Conservation (phyloP, 768 basidiomycete species). For the Dioszegia aurantiaca region DNA sequence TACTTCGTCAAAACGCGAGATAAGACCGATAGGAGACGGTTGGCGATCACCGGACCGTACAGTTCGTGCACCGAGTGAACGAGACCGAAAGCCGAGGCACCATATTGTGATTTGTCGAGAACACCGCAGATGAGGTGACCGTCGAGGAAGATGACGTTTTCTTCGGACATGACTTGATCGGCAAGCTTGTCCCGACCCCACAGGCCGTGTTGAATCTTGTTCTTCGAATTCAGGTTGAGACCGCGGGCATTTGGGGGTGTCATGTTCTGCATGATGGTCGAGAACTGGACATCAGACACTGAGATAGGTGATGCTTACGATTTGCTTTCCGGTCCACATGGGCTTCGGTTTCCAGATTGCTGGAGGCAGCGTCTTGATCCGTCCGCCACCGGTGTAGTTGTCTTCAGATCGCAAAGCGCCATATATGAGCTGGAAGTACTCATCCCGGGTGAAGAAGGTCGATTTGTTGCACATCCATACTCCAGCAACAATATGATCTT, state of each 20-base stretch:
- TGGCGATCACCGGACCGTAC: conserved; percentile 84
- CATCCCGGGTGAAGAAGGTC: conserved; percentile 88
- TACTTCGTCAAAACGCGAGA: conserved; percentile 95
- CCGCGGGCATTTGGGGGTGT: conserved; percentile 76
- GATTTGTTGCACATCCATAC: conserved; percentile 99
- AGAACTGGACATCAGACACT: conserved; percentile 64
- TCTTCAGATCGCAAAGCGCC: conserved; percentile 90
- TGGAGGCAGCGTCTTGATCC: conserved; percentile 79
- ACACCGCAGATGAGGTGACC: conserved; percentile 91
- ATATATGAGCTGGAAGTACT: conserved; percentile 93
- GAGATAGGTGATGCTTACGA: conserved; percentile 59
- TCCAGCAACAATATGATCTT: conserved; percentile 97
- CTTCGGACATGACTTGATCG: conserved; percentile 66
- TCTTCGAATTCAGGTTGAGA: conserved; percentile 76
- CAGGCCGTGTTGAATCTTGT: conserved; percentile 81
- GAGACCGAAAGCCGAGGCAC: conserved; percentile 90
- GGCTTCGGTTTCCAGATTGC: conserved; percentile 86
- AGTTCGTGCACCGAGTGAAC: conserved; percentile 96
- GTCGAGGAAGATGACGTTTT: conserved; percentile 86
- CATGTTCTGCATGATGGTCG: conserved; percentile 87
- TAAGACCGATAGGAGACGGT: conserved; percentile 85
- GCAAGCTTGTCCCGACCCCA: conserved; percentile 58
- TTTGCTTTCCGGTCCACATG: conserved; percentile 97
- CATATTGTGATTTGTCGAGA: conserved; percentile 95
- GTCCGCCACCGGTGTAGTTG: conserved; percentile 60